These are phyloP conservation scores for Suillus alpinus DNA, from an alignment of 768 basidiomycete species.

Conservation along the genomic window DNA sequence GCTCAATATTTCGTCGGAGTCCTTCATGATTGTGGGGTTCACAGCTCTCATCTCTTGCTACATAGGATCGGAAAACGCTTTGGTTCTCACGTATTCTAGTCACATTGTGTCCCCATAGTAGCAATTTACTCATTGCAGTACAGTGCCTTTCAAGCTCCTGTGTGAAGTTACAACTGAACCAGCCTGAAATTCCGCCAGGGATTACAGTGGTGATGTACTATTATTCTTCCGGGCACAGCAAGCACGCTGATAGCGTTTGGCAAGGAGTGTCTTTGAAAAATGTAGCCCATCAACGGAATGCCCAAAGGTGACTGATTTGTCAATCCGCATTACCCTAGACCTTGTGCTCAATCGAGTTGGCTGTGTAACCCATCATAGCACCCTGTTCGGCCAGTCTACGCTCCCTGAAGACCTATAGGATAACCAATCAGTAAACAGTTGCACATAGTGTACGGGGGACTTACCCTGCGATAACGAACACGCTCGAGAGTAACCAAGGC, in stretches of 20 bases:
- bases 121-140: background rate
- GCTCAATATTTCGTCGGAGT: too few relatives aligned
- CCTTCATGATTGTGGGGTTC: too few relatives aligned
- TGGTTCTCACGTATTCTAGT: too few relatives aligned
- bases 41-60: too few relatives aligned
- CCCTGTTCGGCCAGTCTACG: constrained; percentile 68
- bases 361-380: constrained; percentile 58
- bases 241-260: background rate
- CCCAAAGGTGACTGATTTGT: background rate
- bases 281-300: background rate
- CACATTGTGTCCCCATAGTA: background rate
- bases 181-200: background rate
- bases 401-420: constrained; percentile 64
- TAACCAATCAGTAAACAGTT: background rate
- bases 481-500: constrained; percentile 86
- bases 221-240: background rate
- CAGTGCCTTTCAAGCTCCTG: background rate
- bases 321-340: constrained; percentile 14
- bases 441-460: constrained; percentile 15
- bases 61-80: too few relatives aligned
- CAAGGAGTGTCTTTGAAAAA: background rate
- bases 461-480: constrained; percentile 79
- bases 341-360: constrained; percentile 29
- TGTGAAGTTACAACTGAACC: background rate
- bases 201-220: background rate